Base-by-base conservation (phyloP, 345 rosid species). In the Camelina laxa region DNA sequence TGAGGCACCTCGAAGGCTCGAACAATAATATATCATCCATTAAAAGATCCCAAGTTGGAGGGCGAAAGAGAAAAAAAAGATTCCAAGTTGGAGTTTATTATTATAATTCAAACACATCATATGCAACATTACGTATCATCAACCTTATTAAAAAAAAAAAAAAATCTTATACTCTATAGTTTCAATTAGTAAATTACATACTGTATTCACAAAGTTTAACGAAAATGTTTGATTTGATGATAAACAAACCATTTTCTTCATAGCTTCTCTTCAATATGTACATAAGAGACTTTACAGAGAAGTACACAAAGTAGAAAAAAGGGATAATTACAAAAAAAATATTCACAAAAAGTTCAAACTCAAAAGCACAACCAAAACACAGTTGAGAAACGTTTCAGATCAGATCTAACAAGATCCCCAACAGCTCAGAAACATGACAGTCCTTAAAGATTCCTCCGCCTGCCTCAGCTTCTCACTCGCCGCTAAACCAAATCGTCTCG, bases 351-450 rank as follows among this genome's bases (percentile, higher is more conserved):
- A 50, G 4, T 9, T 39, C 19, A 60, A 70, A 60, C 61, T 7
- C 27, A n/a, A 27, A 49, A 57, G n/a, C 48, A 27, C 5, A 27
- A 12, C 1, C 1, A 38, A 41, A 14, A 62, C 36, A 33, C 36
- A 33, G 36, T 27, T 27, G 24, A 33, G 12, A 72, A 38, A 50
- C 27, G 49, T n/a, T 36, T 47, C 1, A 7, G 39, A 36, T 67
- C 17, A 53, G 71, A 76, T 77, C 71, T 75, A 80, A 70, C 79
- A 82, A 44, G 92, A 88, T 72, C 86, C 92, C 97, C 97, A 92
- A 66, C 96, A 92, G 80, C 94, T 90, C 81, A 92, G 78, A 76
- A 75, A 92, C 96, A 92, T 90, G 53, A 92, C 83, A 3, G 88
- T 92, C 68, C 96, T 68, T 1, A 92, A 76, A 22, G 97, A 88